Conservation (phyloP, 441 rosid species). For the Pelargonium fulgidum region DNA sequence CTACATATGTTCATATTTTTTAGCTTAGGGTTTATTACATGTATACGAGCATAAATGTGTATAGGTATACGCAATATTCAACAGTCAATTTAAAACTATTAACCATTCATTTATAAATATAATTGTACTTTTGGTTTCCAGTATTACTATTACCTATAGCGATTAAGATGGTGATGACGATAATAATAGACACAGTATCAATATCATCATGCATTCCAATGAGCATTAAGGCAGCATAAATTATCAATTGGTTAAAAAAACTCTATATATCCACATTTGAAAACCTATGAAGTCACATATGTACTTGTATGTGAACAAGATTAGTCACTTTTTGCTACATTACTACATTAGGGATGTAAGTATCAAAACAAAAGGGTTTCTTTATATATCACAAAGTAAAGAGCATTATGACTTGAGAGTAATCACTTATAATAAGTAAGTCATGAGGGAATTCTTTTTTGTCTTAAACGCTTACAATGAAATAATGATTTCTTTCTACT, state of each 20-base stretch:
- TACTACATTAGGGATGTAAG: neutral
- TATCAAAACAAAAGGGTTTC: neutral
- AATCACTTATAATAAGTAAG: neutral
- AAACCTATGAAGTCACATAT: neutral
- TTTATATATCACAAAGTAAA: neutral
- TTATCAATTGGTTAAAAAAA: neutral
- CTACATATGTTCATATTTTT: no score
- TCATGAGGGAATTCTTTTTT: neutral
- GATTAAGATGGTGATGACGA: no score
- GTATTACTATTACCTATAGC: neutral
- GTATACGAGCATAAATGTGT: no score
- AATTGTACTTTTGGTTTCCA: conserved; percentile 1
- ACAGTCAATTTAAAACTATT: neutral
- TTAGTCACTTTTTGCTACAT: neutral
- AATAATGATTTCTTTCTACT: neutral
- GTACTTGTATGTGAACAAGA: neutral
- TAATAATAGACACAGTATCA: no score
- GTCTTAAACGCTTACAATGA: neutral
- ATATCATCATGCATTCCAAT: no score
- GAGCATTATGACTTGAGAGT: neutral
- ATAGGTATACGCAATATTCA: no score
- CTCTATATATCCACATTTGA: neutral
- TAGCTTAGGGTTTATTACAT: no score
- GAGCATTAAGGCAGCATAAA: neutral
- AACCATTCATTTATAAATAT: neutral